A percentile compares a stretch with the other conserved stretches of the same genome.
phyloP scores from a whole-genome alignment of 768 basidiomycete genomes.

The Xerocomellus intermedius region DNA sequence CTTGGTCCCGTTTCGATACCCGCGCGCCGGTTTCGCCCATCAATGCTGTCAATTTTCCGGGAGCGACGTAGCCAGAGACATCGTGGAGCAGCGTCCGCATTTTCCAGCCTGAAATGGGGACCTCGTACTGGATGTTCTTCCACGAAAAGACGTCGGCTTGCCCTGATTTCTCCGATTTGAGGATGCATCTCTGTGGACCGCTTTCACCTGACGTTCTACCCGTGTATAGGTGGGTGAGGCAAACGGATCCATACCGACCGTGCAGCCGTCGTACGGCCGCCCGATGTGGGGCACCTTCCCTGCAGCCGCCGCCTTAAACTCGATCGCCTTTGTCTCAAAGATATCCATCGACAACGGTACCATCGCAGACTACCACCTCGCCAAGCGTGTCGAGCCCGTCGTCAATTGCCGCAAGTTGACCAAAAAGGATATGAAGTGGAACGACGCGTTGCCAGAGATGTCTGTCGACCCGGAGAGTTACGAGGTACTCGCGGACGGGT shows the following conservation, averaged over 20 bases:
- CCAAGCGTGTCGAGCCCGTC: slow-evolving; percentile 75
- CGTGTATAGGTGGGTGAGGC: slow-evolving; percentile 81
- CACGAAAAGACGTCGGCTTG: no score
- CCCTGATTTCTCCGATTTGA: no score
- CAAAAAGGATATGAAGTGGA: slow-evolving; percentile 96
- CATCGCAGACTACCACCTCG: slow-evolving; percentile 64
- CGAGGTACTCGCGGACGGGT: slow-evolving; percentile 78
- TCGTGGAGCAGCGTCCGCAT: no score
- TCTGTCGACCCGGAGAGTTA: slow-evolving; percentile 91
- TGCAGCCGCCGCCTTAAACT: slow-evolving; percentile 77
- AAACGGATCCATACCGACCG: slow-evolving; percentile 93
- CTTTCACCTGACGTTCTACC: not conserved
- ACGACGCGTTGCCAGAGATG: slow-evolving; percentile 78
- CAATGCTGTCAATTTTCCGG: no score
- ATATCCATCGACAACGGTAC: slow-evolving; percentile 59
- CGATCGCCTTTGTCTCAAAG: slow-evolving; percentile 82
- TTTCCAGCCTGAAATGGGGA: no score
- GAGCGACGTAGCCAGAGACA: no score
- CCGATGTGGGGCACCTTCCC: slow-evolving; percentile 94
- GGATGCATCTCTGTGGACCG: no score
- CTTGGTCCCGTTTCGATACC: not conserved
- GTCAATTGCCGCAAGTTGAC: slow-evolving; percentile 66
- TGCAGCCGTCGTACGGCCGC: slow-evolving; percentile 81
- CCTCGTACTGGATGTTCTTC: no score
- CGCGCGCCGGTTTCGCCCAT: no score